Conservation (phyloP, 495 filamentous ascomycete species). For the Durotheca rogersii region DNA sequence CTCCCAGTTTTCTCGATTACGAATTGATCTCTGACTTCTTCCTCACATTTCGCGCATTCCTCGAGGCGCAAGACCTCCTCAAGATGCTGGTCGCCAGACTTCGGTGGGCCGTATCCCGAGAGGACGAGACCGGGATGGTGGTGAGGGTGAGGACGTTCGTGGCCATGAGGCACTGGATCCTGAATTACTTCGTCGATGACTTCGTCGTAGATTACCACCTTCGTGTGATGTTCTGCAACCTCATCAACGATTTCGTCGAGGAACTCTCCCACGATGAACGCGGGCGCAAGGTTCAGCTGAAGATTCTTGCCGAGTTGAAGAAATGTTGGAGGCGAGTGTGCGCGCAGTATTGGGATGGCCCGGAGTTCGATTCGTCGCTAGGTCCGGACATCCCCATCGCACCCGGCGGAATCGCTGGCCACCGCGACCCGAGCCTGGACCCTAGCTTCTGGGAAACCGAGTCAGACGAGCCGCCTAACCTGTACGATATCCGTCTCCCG, state of each 20-base stretch:
- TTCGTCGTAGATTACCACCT: slow-evolving; percentile 83
- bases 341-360: slow-evolving; percentile 79
- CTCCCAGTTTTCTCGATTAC: slow-evolving; percentile 93
- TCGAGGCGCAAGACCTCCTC: slow-evolving; percentile 72
- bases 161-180: slow-evolving; percentile 93
- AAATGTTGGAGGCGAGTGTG: slow-evolving; percentile 96
- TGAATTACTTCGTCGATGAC: slow-evolving; percentile 97
- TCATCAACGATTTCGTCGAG: slow-evolving; percentile 74
- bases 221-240: slow-evolving; percentile 75
- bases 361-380: slow-evolving; percentile 57
- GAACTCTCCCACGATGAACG: slow-evolving; percentile 46
- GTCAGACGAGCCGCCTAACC: slow-evolving; percentile 42
- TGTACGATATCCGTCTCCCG: slow-evolving; percentile 42
- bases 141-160: slow-evolving; percentile 96
- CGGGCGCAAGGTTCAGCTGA: slow-evolving; percentile 73
- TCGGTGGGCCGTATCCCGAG: slow-evolving; percentile 78
- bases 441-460: slow-evolving; percentile 48
- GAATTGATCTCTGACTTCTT: slow-evolving; percentile 98
- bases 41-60: slow-evolving; percentile 85
- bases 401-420: slow-evolving; percentile 68
- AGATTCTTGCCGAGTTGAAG: slow-evolving; percentile 91
- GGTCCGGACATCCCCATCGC: slow-evolving; percentile 67
- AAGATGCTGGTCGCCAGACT: slow-evolving; percentile 81
- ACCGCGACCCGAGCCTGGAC: slow-evolving; percentile 54
- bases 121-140: slow-evolving; percentile 83